Percentiles rank a stretch among this genome's conserved stretches.
Conservation (phyloP, 352 stramenopile species). For the Elongisporangium senticosum region DNA sequence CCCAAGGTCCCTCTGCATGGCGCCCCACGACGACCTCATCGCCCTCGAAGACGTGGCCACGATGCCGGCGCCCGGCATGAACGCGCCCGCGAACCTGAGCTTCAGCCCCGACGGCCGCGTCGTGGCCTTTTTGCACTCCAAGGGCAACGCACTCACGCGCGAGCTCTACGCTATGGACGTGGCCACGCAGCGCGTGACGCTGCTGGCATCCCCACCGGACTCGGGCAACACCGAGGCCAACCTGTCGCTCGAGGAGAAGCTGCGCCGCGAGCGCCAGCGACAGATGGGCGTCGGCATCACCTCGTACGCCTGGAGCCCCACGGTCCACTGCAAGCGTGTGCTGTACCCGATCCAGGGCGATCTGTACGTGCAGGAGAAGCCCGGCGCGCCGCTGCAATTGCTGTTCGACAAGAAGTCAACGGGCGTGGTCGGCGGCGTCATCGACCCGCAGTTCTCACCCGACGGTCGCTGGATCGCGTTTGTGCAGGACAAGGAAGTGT, state of each 20-base stretch:
- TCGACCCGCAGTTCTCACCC: conserved; percentile 93
- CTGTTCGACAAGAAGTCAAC: conserved; percentile 87
- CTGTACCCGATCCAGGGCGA: conserved; percentile 91
- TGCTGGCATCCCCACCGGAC: conserved; percentile 64
- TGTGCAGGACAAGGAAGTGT: conserved; percentile 92
- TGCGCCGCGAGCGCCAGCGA: conserved; percentile 86
- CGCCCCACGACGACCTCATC: conserved; percentile 37
- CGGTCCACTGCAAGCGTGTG: conserved; percentile 55
- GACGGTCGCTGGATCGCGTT: conserved; percentile 93
- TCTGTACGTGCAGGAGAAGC: conserved; percentile 91
- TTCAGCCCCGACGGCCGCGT: conserved; percentile 81
- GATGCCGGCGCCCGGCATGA: conserved; percentile 83
- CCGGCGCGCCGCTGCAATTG: conserved; percentile 57
- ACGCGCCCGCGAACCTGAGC: conserved; percentile 67
- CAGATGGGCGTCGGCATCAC: conserved; percentile 92
- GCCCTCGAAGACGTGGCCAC: conserved; percentile 83
- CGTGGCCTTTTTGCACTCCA: conserved; percentile 85
- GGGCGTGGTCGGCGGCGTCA: conserved; percentile 63
- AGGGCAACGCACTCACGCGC: conserved; percentile 69
- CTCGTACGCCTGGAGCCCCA: conserved; percentile 82
- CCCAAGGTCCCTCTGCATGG: neutral
- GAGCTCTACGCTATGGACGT: conserved; percentile 85
- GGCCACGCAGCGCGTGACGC: conserved; percentile 32
- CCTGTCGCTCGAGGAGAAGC: conserved; percentile 87
- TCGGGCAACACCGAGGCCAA: conserved; percentile 82